Evolutionary conservation across 1,139 yeast genomes (phyloP).

Genomic region (Kurtzmaniella quercitrusa): DNA sequence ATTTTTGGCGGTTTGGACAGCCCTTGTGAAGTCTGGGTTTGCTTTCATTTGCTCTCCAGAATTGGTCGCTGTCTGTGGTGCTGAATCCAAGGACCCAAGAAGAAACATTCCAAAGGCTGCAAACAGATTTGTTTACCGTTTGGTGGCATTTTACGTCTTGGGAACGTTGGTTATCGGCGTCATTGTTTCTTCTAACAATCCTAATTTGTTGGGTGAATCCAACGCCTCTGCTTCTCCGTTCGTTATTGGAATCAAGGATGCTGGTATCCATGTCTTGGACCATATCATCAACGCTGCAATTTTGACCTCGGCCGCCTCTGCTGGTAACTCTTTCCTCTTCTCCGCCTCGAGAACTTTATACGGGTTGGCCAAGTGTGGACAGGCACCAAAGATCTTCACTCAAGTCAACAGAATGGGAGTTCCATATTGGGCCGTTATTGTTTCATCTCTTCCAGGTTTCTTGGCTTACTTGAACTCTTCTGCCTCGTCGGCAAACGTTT

Average conservation of each 20-base stretch:
- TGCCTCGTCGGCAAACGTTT: constrained; percentile 49
- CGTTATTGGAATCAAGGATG: constrained; percentile 51
- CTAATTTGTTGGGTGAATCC: constrained; percentile 29
- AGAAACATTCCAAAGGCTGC: constrained; percentile 45
- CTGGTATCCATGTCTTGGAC: constrained; percentile 57
- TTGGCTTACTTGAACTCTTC: constrained; percentile 63
- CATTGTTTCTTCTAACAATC: constrained; percentile 33
- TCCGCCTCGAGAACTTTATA: constrained; percentile 67
- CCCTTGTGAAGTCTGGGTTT: constrained; percentile 37
- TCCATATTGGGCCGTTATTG: constrained; percentile 48
- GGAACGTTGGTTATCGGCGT: constrained; percentile 48
- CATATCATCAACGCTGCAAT: constrained; percentile 68
- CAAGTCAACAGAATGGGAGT: constrained; percentile 63
- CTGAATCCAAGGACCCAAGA: constrained; percentile 45
- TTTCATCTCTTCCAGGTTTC: constrained; percentile 29
- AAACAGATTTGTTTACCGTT: constrained; percentile 42
- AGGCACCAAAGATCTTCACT: constrained; percentile 55
- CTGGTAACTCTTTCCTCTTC: constrained; percentile 70
- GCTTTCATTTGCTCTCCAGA: constrained; percentile 40
- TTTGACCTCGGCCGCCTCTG: constrained; percentile 63
- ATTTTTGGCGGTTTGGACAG: constrained; percentile 38
- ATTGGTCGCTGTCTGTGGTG: constrained; percentile 34
- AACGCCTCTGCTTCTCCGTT: constrained; percentile 50
- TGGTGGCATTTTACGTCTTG: constrained; percentile 42
- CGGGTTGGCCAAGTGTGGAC: constrained; percentile 57